Conservation (phyloP, 208 protist genomes). For the Leishmania arabica region DNA sequence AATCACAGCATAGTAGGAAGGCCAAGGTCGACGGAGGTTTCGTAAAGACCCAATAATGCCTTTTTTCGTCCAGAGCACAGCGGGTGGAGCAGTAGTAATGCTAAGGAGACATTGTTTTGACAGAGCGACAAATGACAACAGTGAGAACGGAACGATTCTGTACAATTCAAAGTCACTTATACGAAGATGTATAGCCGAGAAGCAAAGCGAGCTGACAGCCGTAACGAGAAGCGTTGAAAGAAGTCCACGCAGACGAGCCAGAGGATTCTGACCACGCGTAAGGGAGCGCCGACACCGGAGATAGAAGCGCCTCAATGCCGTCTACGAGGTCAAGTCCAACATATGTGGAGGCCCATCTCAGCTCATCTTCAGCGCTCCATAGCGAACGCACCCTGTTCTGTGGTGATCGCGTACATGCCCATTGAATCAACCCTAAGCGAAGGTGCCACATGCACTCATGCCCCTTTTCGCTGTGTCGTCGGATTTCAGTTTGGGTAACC, state of each 20-base stretch:
- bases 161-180: neutral
- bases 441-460: constrained; percentile 77
- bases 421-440: constrained; percentile 58
- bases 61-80: neutral
- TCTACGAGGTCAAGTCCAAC: constrained; percentile 9
- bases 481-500: constrained; percentile 53
- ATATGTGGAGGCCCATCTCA: constrained; percentile 46
- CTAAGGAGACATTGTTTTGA: neutral
- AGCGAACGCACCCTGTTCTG: neutral
- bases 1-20: neutral
- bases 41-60: neutral
- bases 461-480: constrained; percentile 66
- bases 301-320: neutral
- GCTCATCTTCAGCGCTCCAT: constrained; percentile 70
- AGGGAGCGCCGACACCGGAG: constrained; percentile 6
- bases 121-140: neutral
- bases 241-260: constrained; percentile 51
- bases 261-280: constrained; percentile 40
- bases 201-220: constrained; percentile 46
- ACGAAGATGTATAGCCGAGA: neutral
- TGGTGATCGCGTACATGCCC: constrained; percentile 26
- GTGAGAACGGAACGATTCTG: neutral
- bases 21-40: neutral
- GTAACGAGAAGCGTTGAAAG: constrained; percentile 68
- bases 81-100: neutral